Evolutionary conservation across 352 stramenopile species (phyloP).

Genomic region (Globisporangium parvum): DNA sequence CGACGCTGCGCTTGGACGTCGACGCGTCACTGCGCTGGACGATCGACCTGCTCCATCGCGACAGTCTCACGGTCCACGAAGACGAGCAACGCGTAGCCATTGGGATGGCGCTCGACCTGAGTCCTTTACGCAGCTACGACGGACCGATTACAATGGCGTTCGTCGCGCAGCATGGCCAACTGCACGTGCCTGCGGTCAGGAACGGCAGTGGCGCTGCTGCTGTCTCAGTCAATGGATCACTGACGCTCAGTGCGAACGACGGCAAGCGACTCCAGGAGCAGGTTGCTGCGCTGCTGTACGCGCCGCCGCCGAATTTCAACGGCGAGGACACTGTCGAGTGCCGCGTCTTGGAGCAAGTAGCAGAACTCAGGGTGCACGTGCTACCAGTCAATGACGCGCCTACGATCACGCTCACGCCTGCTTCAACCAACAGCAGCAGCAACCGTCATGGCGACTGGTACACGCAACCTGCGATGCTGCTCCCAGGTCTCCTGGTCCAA

Average conservation of each 20-base stretch:
- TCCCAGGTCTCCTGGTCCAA: constrained; percentile 25
- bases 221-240: neutral
- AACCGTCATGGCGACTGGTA: constrained; percentile 18
- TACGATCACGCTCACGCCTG: neutral
- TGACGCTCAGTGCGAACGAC: constrained; percentile 6
- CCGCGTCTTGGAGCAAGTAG: neutral
- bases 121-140: neutral
- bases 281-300: constrained; percentile 11
- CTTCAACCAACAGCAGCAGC: neutral
- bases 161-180: neutral
- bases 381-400: constrained; percentile 21
- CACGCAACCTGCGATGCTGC: constrained; percentile 14
- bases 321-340: constrained; percentile 10
- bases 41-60: neutral
- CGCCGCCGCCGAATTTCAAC: constrained; percentile 10
- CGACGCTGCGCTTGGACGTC: constrained; percentile 8
- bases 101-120: constrained; percentile 7
- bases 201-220: neutral
- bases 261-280: constrained; percentile 2
- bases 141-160: constrained; percentile 1
- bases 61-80: constrained; percentile 9
- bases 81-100: constrained; percentile 3
- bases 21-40: neutral
- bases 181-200: constrained; percentile 4
- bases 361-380: constrained; percentile 11